Evolutionary conservation across 176 grass and related monocot species (phyloP), one percentile per base, ranked within the genome.

Genomic region (Zoysia pacifica): DNA sequence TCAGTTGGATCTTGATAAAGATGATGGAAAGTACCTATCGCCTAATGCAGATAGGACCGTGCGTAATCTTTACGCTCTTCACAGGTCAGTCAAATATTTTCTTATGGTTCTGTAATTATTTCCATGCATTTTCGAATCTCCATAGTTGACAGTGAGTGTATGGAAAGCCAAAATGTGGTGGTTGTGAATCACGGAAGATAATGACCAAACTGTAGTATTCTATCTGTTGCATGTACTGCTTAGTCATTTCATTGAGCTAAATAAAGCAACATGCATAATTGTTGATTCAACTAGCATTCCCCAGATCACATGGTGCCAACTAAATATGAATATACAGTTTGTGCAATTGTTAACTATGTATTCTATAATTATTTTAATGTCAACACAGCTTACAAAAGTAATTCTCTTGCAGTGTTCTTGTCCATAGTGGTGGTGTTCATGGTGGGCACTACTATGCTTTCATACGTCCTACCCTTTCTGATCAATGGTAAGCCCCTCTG

Each of bases 381-480:
- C 14, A 43, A 8, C 52, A n/a, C 52, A 48, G n/a, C 53, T 79
- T 15, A 40, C 28, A 28, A 5, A 73, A 67, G 13, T 44, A 81
- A 44, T 42, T 75, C 20, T 77, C 38, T 81, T 94, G 58, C 87
- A 98, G 95, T 70, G 95, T 98, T 80, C 95, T 99, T 86, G 96
- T 94, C 62, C 92, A 95, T 84, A 98, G 96, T 14, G 95, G 96
- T 12, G 96, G 96, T 78, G 90, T 98, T 84, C 96, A 98, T 61
- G 96, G 92, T 78, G 96, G 96, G 52, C 96, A 98, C 84, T 98
- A 98, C 71, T 98, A 98, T 74, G 96, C 96, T 78, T 98, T 98
- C 69, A 94, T 98, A 81, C 88, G 92, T 71, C 96, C 96, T 69
- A 94, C 90, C 42, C 92, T 98, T 42, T 93, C 92, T 74, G 96